Percentiles rank a stretch among this genome's conserved stretches.
These are phyloP conservation scores for Penicillium samsonianum DNA, from an alignment of 495 filamentous ascomycete genomes.

Conservation along the genomic window DNA sequence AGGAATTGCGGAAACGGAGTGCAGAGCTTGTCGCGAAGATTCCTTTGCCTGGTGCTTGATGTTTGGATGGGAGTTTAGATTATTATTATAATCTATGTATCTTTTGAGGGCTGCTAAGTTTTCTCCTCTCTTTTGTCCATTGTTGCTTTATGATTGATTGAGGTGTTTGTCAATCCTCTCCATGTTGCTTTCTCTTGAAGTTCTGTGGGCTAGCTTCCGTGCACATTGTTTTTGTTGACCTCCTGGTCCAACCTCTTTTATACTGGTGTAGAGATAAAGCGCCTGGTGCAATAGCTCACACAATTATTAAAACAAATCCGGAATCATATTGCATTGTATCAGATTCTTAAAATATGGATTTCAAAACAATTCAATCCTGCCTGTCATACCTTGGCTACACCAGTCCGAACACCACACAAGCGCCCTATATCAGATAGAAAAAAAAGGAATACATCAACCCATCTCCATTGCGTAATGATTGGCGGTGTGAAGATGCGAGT, in stretches of 20 bases:
- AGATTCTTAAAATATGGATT: constrained; percentile 18
- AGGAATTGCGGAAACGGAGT: constrained; percentile 35
- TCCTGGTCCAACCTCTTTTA: background rate
- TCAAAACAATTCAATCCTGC: constrained; percentile 25
- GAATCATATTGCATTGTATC: constrained; percentile 12
- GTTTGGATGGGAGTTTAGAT: background rate
- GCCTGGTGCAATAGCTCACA: background rate
- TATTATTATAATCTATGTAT: background rate
- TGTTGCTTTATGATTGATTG: background rate
- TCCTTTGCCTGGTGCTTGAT: constrained; percentile 21
- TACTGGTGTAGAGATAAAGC: background rate
- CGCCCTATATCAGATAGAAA: constrained; percentile 31
- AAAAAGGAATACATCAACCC: constrained; percentile 14
- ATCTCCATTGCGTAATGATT: constrained; percentile 7
- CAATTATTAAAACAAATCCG: background rate
- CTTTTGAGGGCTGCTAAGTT: background rate
- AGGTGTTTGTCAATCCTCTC: background rate
- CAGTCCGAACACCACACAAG: constrained; percentile 42
- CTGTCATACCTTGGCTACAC: constrained; percentile 28
- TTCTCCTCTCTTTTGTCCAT: background rate
- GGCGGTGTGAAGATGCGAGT: background rate
- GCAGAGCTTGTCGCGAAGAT: constrained; percentile 25
- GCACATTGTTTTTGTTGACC: constrained; percentile 1
- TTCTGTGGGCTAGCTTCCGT: background rate
- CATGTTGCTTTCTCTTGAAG: background rate